Evolutionary conservation across 2,329 filamentous ascomycete species (phyloP).

Genomic region (Aspergillus brunneoviolaceus): DNA sequence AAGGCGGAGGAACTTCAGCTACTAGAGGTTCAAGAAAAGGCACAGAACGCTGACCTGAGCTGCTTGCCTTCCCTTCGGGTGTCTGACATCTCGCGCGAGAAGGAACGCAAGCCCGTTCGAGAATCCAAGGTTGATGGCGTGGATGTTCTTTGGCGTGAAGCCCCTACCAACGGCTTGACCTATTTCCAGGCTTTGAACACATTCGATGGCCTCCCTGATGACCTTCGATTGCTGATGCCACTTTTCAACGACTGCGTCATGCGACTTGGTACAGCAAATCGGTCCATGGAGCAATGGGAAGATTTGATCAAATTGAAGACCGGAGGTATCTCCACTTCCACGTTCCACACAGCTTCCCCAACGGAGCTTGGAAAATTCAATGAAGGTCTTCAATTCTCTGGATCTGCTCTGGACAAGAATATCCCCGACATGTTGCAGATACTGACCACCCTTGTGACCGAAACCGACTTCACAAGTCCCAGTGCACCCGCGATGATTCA

Average conservation of each 20-base stretch:
- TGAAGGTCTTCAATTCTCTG: slow-evolving; percentile 81
- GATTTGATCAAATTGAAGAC: slow-evolving; percentile 96
- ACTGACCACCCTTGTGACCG: slow-evolving; percentile 73
- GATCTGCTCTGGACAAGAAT: slow-evolving; percentile 86
- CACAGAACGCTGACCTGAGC: slow-evolving; percentile 79
- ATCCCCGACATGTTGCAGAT: slow-evolving; percentile 89
- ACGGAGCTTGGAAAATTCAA: slow-evolving; percentile 66
- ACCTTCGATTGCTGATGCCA: slow-evolving; percentile 79
- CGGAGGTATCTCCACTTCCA: slow-evolving; percentile 80
- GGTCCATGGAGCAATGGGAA: slow-evolving; percentile 91
- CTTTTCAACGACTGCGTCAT: slow-evolving; percentile 91
- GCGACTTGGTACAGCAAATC: slow-evolving; percentile 83
- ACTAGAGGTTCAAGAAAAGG: slow-evolving; percentile 77
- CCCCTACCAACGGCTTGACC: slow-evolving; percentile 90
- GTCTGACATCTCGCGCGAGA: slow-evolving; percentile 78
- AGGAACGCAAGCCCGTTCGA: slow-evolving; percentile 69
- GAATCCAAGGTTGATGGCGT: slow-evolving; percentile 60
- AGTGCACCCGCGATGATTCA: slow-evolving; percentile 79
- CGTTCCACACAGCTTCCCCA: slow-evolving; percentile 79
- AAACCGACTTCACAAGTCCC: slow-evolving; percentile 85
- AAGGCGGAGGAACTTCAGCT: slow-evolving; percentile 77
- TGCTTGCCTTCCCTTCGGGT: slow-evolving; percentile 87
- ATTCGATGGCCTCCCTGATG: slow-evolving; percentile 75
- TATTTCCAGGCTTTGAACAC: slow-evolving; percentile 90
- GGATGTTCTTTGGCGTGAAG: slow-evolving; percentile 84